Base-by-base conservation (phyloP, 306 rosid genomes). In the Cicer yamashitae region DNA sequence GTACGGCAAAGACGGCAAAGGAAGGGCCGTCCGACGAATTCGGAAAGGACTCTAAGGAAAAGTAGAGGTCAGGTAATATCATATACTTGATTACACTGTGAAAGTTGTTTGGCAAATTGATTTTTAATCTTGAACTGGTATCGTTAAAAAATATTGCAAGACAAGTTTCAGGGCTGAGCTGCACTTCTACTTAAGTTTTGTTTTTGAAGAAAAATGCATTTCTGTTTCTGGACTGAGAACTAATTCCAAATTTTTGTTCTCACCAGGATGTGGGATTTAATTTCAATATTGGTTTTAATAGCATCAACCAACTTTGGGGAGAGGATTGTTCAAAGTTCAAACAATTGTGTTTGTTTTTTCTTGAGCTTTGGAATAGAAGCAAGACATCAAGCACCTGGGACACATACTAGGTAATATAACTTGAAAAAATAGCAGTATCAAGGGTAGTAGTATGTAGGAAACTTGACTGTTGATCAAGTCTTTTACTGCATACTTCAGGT, bases 11-110 rank as follows among this genome's bases (percentile, higher is more conserved):
- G 44, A 25, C 44, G 72, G 39, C 58, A 30, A 84, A 80, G 44
- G 53, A 81, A 58, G 63, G 3, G 46, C 61, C 79, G 22, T 77
- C n/a, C 22, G 50, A 69, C 80, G 84, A 80, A 50, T 67, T 77
- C 66, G 53, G 40, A 57, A 73, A 73, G 61, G 62, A 58, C 34
- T 56, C 71, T 13, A 75, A 67, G 83, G 70, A 82, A 63, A 71
- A 84, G 59, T 79, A 77, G 68, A 66, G 66, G 62, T 48, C 56
- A 63, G 84, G 66, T 58, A 68, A 53, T 53, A 22, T 4, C 8
- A 8, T 17, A 22, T 63, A 11, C 2, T 50, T 37, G 7, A 39
- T 25, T 13, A 8, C 12, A 44, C 11, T 15, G 6, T 8, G 71
- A 6, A 10, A 25, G 18, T 62, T 43, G 44, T 53, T 20, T 14